Conservation (phyloP, 2,329 filamentous ascomycete species). For the Diplodia sapinea region DNA sequence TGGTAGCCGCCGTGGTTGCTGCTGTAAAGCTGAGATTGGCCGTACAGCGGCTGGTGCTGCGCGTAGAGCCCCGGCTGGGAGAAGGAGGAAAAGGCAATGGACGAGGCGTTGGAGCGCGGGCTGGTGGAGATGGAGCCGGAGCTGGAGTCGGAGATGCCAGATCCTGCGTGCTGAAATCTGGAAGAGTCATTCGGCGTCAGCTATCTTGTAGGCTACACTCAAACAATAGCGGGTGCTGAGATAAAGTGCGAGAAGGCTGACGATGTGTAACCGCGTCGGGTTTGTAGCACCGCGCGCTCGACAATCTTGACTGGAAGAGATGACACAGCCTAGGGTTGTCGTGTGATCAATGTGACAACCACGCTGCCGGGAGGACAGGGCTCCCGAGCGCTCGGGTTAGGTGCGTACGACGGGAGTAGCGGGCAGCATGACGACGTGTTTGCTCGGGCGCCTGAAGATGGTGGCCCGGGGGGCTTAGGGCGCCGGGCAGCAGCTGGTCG, state of each 20-base stretch:
- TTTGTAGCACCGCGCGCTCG: constrained; percentile 49
- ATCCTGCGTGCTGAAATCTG: constrained; percentile 30
- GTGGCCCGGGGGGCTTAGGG: constrained; percentile 22
- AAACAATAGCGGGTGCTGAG: constrained; percentile 28
- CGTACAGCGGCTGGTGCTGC: constrained; percentile 43
- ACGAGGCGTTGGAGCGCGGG: constrained; percentile 58
- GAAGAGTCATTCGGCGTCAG: constrained; percentile 26
- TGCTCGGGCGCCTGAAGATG: constrained; percentile 44
- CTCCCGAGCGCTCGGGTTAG: constrained; percentile 44
- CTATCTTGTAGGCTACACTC: constrained; percentile 29
- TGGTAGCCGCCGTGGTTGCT: constrained; percentile 42
- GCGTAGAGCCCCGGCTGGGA: constrained; percentile 44
- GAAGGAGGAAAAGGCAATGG: constrained; percentile 52
- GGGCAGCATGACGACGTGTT: constrained; percentile 47
- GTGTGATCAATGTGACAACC: constrained; percentile 55
- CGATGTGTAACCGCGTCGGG: constrained; percentile 47
- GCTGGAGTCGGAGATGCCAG: constrained; percentile 61
- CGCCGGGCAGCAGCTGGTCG: constrained; percentile 28
- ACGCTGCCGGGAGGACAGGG: constrained; percentile 45
- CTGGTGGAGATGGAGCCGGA: constrained; percentile 61
- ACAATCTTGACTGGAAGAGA: constrained; percentile 45
- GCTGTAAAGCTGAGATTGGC: constrained; percentile 43
- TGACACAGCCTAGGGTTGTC: constrained; percentile 47
- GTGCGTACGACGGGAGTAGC: constrained; percentile 46
- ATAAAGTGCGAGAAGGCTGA: constrained; percentile 32